phyloP scores from a whole-genome alignment of 2,329 filamentous ascomycete genomes.

The Fusarium xyrophilum region DNA sequence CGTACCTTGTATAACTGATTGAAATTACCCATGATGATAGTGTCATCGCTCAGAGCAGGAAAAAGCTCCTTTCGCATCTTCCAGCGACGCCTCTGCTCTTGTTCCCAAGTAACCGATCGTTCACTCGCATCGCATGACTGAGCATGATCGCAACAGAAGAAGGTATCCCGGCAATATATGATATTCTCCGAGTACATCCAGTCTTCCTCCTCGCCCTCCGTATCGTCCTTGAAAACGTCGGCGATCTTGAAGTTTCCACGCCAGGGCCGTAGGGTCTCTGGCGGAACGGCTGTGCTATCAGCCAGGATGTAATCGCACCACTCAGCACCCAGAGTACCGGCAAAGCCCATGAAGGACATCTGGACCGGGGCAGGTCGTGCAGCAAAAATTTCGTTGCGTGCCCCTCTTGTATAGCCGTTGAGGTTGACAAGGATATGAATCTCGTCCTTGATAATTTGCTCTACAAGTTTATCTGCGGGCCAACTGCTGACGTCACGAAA shows the following conservation, averaged over 20 bases:
- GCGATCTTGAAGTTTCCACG: conserved; percentile 76
- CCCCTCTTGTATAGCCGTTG: conserved; percentile 97
- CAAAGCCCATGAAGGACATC: conserved; percentile 99
- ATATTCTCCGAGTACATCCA: conserved; percentile 99
- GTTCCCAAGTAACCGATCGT: conserved; percentile 75
- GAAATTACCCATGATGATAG: conserved; percentile 94
- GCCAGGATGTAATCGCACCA: conserved; percentile 99
- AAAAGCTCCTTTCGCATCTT: conserved; percentile 93
- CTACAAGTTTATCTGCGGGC: conserved; percentile 82
- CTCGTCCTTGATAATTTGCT: conserved; percentile 84
- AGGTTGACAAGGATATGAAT: conserved; percentile 96
- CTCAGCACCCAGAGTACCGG: conserved; percentile 91
- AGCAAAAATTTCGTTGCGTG: conserved; percentile 97
- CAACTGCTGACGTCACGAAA: conserved; percentile 90
- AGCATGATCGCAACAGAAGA: conserved; percentile 97
- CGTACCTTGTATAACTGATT: conserved; percentile 97
- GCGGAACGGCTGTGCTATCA: conserved; percentile 85
- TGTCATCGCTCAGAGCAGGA: conserved; percentile 79
- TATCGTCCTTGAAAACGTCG: conserved; percentile 71
- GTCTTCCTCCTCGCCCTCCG: conserved; percentile 71
- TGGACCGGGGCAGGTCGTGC: conserved; percentile 93
- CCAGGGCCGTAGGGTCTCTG: conserved; percentile 79
- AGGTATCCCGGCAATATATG: conserved; percentile 91
- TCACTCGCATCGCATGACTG: conserved; percentile 83
- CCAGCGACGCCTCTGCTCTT: conserved; percentile 85